These are phyloP conservation scores for Areca catechu DNA, from an alignment of 176 grass and related monocot genomes.

Conservation along the genomic window DNA sequence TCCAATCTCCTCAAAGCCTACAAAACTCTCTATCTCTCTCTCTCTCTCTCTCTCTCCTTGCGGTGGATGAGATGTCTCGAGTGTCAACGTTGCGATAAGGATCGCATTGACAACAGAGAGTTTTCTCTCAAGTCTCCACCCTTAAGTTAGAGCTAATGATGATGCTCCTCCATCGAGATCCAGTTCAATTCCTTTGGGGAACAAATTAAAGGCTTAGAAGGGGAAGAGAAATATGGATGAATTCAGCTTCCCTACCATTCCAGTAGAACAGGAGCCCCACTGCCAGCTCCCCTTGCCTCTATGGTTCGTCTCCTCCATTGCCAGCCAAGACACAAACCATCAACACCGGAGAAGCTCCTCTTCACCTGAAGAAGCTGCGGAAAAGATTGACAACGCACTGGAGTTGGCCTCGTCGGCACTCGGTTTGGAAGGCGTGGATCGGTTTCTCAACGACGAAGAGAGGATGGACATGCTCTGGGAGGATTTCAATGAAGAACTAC, in stretches of 20 bases:
- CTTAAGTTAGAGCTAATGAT: neutral
- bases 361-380: slow-evolving; percentile 14
- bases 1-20: too few species aligned
- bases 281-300: slow-evolving; percentile 41
- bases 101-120: neutral
- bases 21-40: too few species aligned
- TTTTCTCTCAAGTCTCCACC: too few species aligned
- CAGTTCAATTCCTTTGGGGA: neutral
- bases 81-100: neutral
- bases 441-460: slow-evolving; percentile 36
- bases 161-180: neutral
- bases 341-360: slow-evolving; percentile 29
- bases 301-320: slow-evolving; percentile 42
- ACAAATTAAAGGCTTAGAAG: too few species aligned
- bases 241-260: slow-evolving; percentile 61
- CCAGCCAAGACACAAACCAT: neutral
- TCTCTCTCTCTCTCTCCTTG: too few species aligned
- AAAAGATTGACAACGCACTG: neutral
- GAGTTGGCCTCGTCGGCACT: too few species aligned
- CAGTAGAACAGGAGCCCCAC: slow-evolving; percentile 33
- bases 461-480: slow-evolving; percentile 99
- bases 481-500: slow-evolving; percentile 85
- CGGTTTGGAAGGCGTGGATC: slow-evolving; percentile 1
- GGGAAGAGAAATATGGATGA: slow-evolving; percentile 40
- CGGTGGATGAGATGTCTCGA: neutral